phyloP scores from a whole-genome alignment of 257 asterid genomes.

The Handroanthus guayacan region DNA sequence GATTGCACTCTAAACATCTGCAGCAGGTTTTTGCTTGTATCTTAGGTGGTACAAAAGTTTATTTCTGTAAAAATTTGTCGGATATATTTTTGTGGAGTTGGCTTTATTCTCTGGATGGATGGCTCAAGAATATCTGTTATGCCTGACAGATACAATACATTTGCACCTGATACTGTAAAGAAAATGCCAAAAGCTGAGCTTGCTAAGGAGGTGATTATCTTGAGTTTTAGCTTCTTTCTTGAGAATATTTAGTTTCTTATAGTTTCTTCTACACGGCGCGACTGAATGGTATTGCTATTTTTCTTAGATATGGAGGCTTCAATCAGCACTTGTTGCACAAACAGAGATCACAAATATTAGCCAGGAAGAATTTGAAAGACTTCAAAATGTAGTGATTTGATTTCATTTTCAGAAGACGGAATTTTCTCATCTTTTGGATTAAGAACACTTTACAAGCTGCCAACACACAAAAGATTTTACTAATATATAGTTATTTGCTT shows the following conservation, averaged over 20 bases:
- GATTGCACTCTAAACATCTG: not conserved
- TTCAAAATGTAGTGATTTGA: slow-evolving; percentile 62
- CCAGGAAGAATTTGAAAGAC: slow-evolving; percentile 90
- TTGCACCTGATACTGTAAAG: slow-evolving; percentile 83
- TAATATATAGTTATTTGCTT: slow-evolving; percentile 29
- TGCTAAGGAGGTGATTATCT: slow-evolving; percentile 72
- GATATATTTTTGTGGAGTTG: not conserved
- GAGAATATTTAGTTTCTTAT: not conserved
- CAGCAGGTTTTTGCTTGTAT: not conserved
- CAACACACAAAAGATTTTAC: not conserved
- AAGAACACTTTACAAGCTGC: not conserved
- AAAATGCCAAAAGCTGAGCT: slow-evolving; percentile 90
- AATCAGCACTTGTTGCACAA: slow-evolving; percentile 76
- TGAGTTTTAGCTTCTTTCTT: not conserved
- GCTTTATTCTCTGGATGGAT: not conserved
- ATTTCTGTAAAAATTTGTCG: not conserved
- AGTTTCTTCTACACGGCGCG: slow-evolving; percentile 1
- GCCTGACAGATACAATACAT: slow-evolving; percentile 73
- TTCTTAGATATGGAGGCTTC: slow-evolving; percentile 84
- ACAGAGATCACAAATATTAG: slow-evolving; percentile 77
- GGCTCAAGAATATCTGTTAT: slow-evolving; percentile 26
- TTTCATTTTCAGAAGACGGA: slow-evolving; percentile 19
- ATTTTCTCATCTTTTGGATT: not conserved
- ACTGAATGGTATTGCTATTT: slow-evolving; percentile 12
- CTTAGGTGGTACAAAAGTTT: not conserved